A percentile compares a stretch with the other conserved stretches of the same genome.
phyloP scores from a whole-genome alignment of 1,284 basidiomycete species.

The Tausonia pullulans region DNA sequence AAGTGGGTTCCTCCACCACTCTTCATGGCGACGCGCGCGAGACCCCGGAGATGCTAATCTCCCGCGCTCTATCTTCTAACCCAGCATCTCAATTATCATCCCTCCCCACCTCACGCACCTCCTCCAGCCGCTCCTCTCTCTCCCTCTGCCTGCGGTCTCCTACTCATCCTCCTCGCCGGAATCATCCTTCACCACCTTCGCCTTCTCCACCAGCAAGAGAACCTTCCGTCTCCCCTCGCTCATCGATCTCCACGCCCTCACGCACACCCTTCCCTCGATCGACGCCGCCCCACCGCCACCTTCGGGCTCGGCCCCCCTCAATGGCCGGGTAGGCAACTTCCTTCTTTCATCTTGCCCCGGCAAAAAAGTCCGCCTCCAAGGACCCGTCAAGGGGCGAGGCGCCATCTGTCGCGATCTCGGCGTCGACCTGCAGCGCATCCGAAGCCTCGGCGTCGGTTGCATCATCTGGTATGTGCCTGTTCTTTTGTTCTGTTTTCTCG shows the following conservation, averaged over 20 bases:
- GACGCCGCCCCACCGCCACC: conserved; percentile 24
- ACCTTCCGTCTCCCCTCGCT: conserved; percentile 18
- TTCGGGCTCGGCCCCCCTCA: conserved; percentile 5
- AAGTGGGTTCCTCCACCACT: conserved; percentile 44
- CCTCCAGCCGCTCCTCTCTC: conserved; percentile 20
- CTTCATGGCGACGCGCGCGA: not conserved
- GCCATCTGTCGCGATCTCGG: conserved; percentile 74
- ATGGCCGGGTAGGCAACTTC: conserved; percentile 63
- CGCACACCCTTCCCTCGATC: conserved; percentile 38
- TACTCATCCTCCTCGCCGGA: not conserved
- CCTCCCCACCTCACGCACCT: conserved; percentile 29
- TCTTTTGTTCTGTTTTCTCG: not conserved
- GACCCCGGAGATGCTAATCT: conserved; percentile 18
- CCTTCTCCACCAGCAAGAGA: not conserved
- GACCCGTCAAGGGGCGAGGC: conserved; percentile 66
- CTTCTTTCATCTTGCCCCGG: conserved; percentile 87
- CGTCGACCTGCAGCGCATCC: conserved; percentile 66
- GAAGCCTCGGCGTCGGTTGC: conserved; percentile 61
- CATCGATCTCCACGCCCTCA: conserved; percentile 40
- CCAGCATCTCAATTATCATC: conserved; percentile 18
- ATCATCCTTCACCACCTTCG: conserved; percentile 4
- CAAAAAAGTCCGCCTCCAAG: conserved; percentile 82
- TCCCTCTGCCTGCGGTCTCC: not conserved
- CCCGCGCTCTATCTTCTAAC: conserved; percentile 23
- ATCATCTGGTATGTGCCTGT: conserved; percentile 56